Evolutionary conservation across 306 rosid species (phyloP), one percentile per base, ranked within the genome.

Genomic region (Vigna nakashimae): DNA sequence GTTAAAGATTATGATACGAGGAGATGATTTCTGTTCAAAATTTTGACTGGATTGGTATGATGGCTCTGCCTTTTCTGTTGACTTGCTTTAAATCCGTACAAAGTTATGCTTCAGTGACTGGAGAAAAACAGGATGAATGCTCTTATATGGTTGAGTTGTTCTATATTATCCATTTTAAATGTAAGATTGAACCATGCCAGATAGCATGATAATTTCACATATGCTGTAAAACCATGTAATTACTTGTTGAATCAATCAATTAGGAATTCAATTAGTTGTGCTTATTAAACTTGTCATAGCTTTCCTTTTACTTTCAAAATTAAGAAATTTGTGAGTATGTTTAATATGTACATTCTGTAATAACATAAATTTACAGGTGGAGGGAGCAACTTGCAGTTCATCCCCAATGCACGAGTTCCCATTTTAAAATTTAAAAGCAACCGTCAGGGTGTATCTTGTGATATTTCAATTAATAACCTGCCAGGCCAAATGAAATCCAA

Each of bases 381-480:
- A 74, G 90, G 89, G 88, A 70, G 40, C 77, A 81, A 50, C 83
- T 78, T 80, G 79, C 88, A 84, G 71, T 75, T 82, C 40, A 85
- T 95, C 79, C 28, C 79, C 40, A 48, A 85, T 64, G 98, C 99
- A 38, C 88, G 98, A 80, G 93, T 95, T 73, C 98, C 99, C 48
- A 89, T 95, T 84, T 78, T 95, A 82, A 91, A 89, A 82, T 76
- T 88, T 52, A 86, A 78, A 78, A 86, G 93, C 74, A 69, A 57
- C 55, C 84, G 36, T 73, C 83, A 74, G 62, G 80, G 85, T 36
- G 81, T 95, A 70, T 91, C 99, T 59, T 95, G 99, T 83, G 99
- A 95, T 79, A 79, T 95, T 80, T 95, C 99, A 58, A 86, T 95
- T 76, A 88, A 91, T 87, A 95, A 95, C 78, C 85, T 91, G 84